Evolutionary conservation across 2,329 filamentous ascomycete genomes (phyloP).

Genomic region (Botrytis paeoniae): DNA sequence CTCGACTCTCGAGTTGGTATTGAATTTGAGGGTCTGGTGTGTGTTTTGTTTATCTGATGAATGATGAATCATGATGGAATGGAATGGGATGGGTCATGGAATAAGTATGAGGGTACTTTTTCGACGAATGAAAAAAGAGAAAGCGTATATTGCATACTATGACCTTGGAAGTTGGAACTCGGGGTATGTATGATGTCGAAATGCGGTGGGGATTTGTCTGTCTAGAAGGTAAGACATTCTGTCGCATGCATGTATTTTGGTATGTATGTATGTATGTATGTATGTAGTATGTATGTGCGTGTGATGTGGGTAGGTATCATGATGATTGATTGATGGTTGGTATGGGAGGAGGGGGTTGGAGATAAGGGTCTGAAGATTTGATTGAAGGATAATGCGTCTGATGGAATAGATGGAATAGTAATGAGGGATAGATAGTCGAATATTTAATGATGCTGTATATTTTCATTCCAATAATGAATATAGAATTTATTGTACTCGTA

Average conservation of each 20-base stretch:
- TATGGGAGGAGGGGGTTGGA: background rate
- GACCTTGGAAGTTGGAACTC: background rate
- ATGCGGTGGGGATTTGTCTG: background rate
- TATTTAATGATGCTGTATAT: background rate
- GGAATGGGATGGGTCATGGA: background rate
- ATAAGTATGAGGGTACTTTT: background rate
- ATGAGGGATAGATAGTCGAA: background rate
- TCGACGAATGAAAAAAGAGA: background rate
- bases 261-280: background rate
- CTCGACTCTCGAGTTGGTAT: background rate
- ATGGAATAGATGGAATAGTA: background rate
- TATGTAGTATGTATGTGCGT: no score
- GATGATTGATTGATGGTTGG: background rate
- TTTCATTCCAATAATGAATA: no score
- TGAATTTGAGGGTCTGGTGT: background rate
- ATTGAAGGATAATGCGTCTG: background rate
- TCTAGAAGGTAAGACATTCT: slow-evolving; percentile 4
- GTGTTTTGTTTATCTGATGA: background rate
- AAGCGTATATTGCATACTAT: background rate
- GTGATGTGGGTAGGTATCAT: background rate
- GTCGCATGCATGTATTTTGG: background rate
- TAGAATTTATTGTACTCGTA: no score
- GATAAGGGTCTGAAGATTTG: background rate
- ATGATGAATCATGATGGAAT: background rate
- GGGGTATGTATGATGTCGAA: background rate